phyloP scores from a whole-genome alignment of 257 asterid genomes.

The Solanum rostratum region DNA sequence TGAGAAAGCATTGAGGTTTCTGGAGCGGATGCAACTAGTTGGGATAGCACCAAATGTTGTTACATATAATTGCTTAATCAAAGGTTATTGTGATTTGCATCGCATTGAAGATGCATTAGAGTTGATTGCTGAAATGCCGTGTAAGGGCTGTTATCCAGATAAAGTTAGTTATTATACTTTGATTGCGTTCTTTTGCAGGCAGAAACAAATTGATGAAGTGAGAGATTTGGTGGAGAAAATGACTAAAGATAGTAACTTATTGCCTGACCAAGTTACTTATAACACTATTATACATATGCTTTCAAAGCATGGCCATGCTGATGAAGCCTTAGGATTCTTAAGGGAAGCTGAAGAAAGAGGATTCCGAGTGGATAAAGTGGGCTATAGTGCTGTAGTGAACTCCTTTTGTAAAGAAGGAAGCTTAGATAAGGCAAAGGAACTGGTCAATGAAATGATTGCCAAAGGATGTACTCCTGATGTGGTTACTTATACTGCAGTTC shows the following conservation, averaged over 20 bases:
- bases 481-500: conserved; percentile 79
- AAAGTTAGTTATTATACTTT: conserved; percentile 69
- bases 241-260: conserved; percentile 43
- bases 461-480: conserved; percentile 85
- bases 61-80: conserved; percentile 72
- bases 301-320: conserved; percentile 61
- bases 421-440: conserved; percentile 58
- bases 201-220: conserved; percentile 48
- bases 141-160: conserved; percentile 63
- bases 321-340: conserved; percentile 60
- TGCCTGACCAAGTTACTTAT: conserved; percentile 70
- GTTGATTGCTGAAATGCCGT: conserved; percentile 64
- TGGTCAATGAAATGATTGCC: conserved; percentile 66
- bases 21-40: conserved; percentile 62
- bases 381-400: conserved; percentile 59
- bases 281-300: conserved; percentile 62
- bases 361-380: conserved; percentile 60
- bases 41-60: conserved; percentile 62
- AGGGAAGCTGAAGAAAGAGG: conserved; percentile 69
- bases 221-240: conserved; percentile 59
- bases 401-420: conserved; percentile 59
- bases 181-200: conserved; percentile 59
- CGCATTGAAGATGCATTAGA: conserved; percentile 44
- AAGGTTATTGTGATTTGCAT: conserved; percentile 70
- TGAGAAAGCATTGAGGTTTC: conserved; percentile 70